These are phyloP conservation scores for Ceratobasidium papillatum DNA, from an alignment of 1,284 basidiomycete genomes.

Conservation along the genomic window DNA sequence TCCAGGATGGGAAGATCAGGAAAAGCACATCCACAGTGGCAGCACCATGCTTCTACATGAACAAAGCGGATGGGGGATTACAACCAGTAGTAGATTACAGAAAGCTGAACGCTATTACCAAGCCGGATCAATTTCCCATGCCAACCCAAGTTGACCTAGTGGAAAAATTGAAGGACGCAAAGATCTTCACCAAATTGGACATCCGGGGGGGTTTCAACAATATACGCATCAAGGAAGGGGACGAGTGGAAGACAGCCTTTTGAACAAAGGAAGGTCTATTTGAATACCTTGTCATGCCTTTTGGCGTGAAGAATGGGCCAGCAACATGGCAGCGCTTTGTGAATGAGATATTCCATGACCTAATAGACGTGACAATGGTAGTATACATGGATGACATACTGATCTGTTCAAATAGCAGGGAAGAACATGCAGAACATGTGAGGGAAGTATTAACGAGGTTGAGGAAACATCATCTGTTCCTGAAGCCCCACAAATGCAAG, in stretches of 20 bases:
- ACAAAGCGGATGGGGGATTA: not conserved
- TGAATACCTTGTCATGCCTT: too few species aligned
- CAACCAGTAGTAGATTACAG: slow-evolving; percentile 14
- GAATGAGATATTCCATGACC: too few species aligned
- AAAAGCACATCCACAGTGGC: slow-evolving; percentile 16
- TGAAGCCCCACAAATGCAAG: too few species aligned
- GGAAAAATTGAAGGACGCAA: slow-evolving; percentile 6
- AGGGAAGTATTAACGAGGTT: not conserved
- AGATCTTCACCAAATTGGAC: slow-evolving; percentile 34
- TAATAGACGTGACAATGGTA: too few species aligned
- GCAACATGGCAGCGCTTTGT: slow-evolving; percentile 24
- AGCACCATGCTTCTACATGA: slow-evolving; percentile 18
- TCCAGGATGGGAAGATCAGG: slow-evolving; percentile 4
- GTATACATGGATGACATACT: not conserved
- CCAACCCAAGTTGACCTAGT: slow-evolving; percentile 8
- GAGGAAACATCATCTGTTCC: not conserved
- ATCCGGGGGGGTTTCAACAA: too few species aligned
- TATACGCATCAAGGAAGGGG: slow-evolving; percentile 16
- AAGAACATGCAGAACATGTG: slow-evolving; percentile 50
- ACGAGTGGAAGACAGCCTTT: too few species aligned
- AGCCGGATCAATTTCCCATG: slow-evolving; percentile 18
- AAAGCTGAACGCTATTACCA: slow-evolving; percentile 21
- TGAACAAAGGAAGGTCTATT: too few species aligned
- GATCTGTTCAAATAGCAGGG: slow-evolving; percentile 48
- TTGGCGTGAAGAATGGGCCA: too few species aligned